Evolutionary conservation across 176 grass and related monocot genomes (phyloP).

Genomic region (Ensete ventricosum): DNA sequence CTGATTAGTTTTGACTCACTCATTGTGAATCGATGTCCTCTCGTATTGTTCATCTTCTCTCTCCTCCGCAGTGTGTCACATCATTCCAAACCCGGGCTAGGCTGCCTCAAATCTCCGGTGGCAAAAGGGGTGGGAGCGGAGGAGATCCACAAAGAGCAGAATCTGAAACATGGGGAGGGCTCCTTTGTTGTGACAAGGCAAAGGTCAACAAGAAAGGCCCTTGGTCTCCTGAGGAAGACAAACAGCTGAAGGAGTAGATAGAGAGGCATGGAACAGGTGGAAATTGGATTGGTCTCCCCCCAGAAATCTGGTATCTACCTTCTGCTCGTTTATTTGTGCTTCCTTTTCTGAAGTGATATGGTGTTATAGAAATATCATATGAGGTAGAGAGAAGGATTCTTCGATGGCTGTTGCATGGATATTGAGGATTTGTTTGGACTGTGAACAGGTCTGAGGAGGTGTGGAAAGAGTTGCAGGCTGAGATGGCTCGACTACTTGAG

Average conservation of each 20-base stretch:
- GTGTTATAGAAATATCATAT: too few species aligned
- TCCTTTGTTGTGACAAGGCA: slow-evolving; percentile 65
- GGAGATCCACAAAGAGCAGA: neutral
- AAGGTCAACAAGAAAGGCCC: slow-evolving; percentile 69
- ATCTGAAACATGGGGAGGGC: slow-evolving; percentile 44
- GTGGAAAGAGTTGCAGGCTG: slow-evolving; percentile 49
- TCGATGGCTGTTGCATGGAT: too few species aligned
- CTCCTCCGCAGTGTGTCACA: too few species aligned
- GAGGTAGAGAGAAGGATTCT: too few species aligned
- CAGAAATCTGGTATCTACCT: slow-evolving; percentile 37
- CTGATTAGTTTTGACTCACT: too few species aligned
- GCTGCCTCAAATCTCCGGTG: neutral
- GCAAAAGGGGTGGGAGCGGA: too few species aligned
- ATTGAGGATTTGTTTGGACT: too few species aligned
- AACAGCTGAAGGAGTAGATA: slow-evolving; percentile 70
- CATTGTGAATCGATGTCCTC: too few species aligned
- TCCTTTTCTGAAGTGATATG: too few species aligned
- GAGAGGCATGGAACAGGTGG: slow-evolving; percentile 54
- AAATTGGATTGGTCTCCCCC: slow-evolving; percentile 59
- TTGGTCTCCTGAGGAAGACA: slow-evolving; percentile 71
- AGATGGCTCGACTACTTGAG: slow-evolving; percentile 58
- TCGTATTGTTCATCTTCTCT: too few species aligned
- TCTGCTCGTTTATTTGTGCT: too few species aligned
- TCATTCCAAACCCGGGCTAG: too few species aligned
- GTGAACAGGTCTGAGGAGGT: slow-evolving; percentile 40